These are phyloP conservation scores for Elongisporangium prolatum DNA, from an alignment of 352 stramenopile species.

Conservation along the genomic window DNA sequence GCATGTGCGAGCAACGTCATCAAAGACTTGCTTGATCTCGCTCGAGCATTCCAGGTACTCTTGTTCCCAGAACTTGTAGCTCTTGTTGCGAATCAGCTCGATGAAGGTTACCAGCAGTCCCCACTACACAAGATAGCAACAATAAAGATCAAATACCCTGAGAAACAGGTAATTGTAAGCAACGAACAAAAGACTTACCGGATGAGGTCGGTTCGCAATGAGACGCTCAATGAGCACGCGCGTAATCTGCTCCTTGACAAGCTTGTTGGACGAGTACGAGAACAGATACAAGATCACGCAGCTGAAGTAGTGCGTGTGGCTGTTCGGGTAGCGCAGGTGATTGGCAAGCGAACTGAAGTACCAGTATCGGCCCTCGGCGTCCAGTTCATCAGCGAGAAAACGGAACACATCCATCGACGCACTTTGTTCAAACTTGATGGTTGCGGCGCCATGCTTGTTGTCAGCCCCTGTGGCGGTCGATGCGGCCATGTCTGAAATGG, in stretches of 20 bases:
- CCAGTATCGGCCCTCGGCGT: conserved; percentile 96
- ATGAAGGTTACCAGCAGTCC: conserved; percentile 99
- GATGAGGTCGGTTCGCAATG: conserved; percentile 98
- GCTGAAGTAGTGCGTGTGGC: conserved; percentile 99
- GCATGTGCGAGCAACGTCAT: conserved; percentile 95
- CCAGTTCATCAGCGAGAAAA: conserved; percentile 94
- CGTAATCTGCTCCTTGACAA: conserved; percentile 98
- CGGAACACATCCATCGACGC: conserved; percentile 94
- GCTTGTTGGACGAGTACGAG: conserved; percentile 94
- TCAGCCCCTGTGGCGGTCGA: conserved; percentile 20
- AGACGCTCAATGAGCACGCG: conserved; percentile 98
- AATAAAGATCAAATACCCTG: not conserved
- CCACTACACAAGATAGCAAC: conserved; percentile 56
- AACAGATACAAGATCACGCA: conserved; percentile 99
- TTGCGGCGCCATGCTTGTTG: conserved; percentile 29
- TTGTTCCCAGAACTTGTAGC: conserved; percentile 99
- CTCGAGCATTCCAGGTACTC: conserved; percentile 97
- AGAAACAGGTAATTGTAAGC: not conserved
- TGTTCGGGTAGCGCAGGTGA: conserved; percentile 98
- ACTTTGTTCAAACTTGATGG: conserved; percentile 80
- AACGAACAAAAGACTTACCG: conserved; percentile 36
- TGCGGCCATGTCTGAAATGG: conserved; percentile 76
- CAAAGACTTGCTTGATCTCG: conserved; percentile 99
- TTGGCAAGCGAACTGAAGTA: conserved; percentile 98
- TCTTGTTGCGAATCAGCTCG: conserved; percentile 99